These are phyloP conservation scores for Orbilia ellipsospora DNA, from an alignment of 2,329 filamentous ascomycete species.

Conservation along the genomic window DNA sequence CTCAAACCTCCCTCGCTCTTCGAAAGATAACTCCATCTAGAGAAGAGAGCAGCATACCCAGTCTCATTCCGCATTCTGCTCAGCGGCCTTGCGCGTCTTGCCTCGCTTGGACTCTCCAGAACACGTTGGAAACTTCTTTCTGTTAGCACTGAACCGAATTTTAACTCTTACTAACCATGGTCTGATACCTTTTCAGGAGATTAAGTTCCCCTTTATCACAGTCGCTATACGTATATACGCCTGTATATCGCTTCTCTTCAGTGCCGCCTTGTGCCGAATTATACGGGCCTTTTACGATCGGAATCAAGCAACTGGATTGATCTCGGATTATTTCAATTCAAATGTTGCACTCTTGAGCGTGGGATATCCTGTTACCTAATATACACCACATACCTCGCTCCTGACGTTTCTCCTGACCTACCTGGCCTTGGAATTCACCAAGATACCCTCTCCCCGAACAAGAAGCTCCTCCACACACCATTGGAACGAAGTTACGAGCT, in stretches of 20 bases:
- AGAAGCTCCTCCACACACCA: conserved; percentile 11
- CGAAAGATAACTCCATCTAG: not conserved
- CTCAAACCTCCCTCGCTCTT: too few relatives aligned
- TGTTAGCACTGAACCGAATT: too few relatives aligned
- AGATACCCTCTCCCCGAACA: conserved; percentile 18
- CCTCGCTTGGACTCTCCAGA: conserved; percentile 19
- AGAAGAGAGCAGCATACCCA: not conserved
- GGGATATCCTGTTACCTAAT: conserved; percentile 38
- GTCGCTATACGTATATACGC: not conserved
- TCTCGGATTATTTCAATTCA: conserved; percentile 16
- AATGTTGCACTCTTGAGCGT: conserved; percentile 47
- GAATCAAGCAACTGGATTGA: not conserved
- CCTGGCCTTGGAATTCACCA: conserved; percentile 30
- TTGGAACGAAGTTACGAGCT: conserved; percentile 51
- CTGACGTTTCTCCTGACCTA: conserved; percentile 16
- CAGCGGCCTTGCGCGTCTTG: conserved; percentile 26
- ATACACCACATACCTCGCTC: conserved; percentile 29
- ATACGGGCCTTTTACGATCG: not conserved
- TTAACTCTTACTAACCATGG: conserved; percentile 48
- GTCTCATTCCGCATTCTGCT: too few relatives aligned
- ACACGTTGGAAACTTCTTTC: not conserved
- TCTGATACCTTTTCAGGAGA: conserved; percentile 54
- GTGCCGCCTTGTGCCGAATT: not conserved
- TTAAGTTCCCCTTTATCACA: conserved; percentile 15
- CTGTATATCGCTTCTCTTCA: not conserved